phyloP scores from a whole-genome alignment of 352 stramenopile genomes.

The Aphanomyces euteiches region DNA sequence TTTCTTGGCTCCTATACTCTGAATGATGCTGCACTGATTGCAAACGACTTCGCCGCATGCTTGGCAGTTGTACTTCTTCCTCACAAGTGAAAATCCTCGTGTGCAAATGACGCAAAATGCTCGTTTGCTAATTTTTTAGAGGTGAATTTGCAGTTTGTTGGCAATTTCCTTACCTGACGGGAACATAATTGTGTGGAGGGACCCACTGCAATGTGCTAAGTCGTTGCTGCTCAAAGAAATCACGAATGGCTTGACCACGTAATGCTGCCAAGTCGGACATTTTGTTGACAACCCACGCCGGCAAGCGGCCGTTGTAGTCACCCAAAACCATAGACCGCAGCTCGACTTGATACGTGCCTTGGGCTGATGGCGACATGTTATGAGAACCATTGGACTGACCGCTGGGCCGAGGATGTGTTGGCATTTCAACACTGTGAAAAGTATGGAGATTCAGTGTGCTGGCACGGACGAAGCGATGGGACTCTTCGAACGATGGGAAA shows the following conservation, averaged over 20 bases:
- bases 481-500: constrained; percentile 42
- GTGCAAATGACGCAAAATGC: constrained; percentile 78
- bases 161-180: constrained; percentile 39
- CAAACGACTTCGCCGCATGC: constrained; percentile 80
- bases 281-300: constrained; percentile 78
- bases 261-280: constrained; percentile 73
- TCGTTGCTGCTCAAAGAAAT: constrained; percentile 71
- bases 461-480: constrained; percentile 58
- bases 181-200: constrained; percentile 63
- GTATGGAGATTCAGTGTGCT: constrained; percentile 76
- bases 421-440: constrained; percentile 37
- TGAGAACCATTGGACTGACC: neutral
- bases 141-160: neutral
- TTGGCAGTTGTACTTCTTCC: constrained; percentile 83
- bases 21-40: constrained; percentile 68
- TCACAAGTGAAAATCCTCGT: constrained; percentile 75
- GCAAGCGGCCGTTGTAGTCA: constrained; percentile 37
- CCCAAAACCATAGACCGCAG: constrained; percentile 28
- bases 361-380: neutral
- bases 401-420: neutral
- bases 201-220: constrained; percentile 69
- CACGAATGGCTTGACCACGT: constrained; percentile 67
- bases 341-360: constrained; percentile 19
- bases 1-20: constrained; percentile 66
- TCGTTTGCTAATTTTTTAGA: constrained; percentile 38